Evolutionary conservation across 2,329 filamentous ascomycete species (phyloP).

Genomic region (Ophiostoma montium): DNA sequence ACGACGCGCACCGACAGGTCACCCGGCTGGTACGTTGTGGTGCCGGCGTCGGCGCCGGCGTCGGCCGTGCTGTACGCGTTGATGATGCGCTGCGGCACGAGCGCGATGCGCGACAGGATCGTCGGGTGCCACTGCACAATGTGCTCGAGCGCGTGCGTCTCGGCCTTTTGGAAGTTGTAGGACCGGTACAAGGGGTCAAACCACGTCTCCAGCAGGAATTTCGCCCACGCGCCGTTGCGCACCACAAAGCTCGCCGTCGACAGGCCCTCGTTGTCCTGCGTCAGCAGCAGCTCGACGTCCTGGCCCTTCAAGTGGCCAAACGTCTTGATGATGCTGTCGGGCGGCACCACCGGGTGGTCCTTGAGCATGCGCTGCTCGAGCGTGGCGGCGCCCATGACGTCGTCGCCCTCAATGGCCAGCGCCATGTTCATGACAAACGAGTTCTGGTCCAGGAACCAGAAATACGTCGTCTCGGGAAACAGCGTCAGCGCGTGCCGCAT

Average conservation of each 20-base stretch:
- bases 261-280: slow-evolving; percentile 72
- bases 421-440: slow-evolving; percentile 78
- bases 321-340: slow-evolving; percentile 93
- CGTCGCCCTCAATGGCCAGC: slow-evolving; percentile 52
- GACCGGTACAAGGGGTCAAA: slow-evolving; percentile 85
- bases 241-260: slow-evolving; percentile 66
- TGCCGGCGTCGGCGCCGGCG: slow-evolving; percentile 43
- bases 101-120: slow-evolving; percentile 73
- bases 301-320: slow-evolving; percentile 67
- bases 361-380: slow-evolving; percentile 72
- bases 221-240: slow-evolving; percentile 75
- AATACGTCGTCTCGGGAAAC: slow-evolving; percentile 60
- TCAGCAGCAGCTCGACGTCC: slow-evolving; percentile 67
- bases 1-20: slow-evolving; percentile 73
- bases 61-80: slow-evolving; percentile 57
- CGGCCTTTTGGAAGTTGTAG: slow-evolving; percentile 94
- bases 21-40: slow-evolving; percentile 63
- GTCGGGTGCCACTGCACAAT: slow-evolving; percentile 96
- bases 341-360: slow-evolving; percentile 77
- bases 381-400: slow-evolving; percentile 51
- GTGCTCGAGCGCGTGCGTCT: slow-evolving; percentile 71
- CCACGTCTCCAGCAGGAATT: slow-evolving; percentile 89
- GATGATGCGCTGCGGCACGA: slow-evolving; percentile 74
- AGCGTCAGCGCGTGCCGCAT: slow-evolving; percentile 77
- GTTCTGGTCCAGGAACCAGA: slow-evolving; percentile 80